Base-by-base conservation (phyloP, 371 early-diverging fungal genomes). In the Chytridium lagenaria region DNA sequence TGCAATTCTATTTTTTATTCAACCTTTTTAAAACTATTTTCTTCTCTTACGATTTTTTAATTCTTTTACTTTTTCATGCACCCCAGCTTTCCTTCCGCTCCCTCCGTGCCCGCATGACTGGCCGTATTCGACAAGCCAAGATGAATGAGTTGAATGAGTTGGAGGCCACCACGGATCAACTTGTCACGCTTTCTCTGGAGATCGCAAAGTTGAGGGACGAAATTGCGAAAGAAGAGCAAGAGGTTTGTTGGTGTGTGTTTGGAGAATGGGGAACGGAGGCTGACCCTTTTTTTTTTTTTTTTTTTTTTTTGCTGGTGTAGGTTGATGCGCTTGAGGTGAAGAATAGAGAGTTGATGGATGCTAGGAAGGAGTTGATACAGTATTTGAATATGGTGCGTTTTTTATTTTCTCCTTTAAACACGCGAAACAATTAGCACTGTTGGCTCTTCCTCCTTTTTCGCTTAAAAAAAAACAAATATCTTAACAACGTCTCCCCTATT, bases 71-170 rank as follows among this genome's bases (percentile, higher is more conserved):
- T 12, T 33, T 34, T 28, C 23, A 5, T 26, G 5, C 55, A 7
- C 61, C 7, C 10, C 26, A 61, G 61, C 36, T 61, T 10, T 33
- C 61, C 12, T 34, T 61, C 30, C 16, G 37, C 16, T 31, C 61
- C 3, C 36, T 61, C 12, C 3, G 36, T 3, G 61, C 61, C 12
- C 61, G 61, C 15, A 10, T 61, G 10, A 61, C 61, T 7, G 61
- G 61, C 3, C 61, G 61, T 2, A 61, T 61, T 10, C 61, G 61
- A 37, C 61, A 61, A 23, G 61, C 61, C 7, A 61, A 61, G 61
- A 61, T 61, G 36, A 34, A 61, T 3, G 61, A 61, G 26, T 15
- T 61, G 61, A 61, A 3, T 12, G 61, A 61, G 36, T 23, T 61
- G 36, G 61, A 61, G 61, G 36, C 36, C 34, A 61, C 61, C 12